A percentile compares a stretch with the other conserved stretches of the same genome.
phyloP scores from a whole-genome alignment of 139 green algal genomes.

The Pseudopediastrum boryanum region DNA sequence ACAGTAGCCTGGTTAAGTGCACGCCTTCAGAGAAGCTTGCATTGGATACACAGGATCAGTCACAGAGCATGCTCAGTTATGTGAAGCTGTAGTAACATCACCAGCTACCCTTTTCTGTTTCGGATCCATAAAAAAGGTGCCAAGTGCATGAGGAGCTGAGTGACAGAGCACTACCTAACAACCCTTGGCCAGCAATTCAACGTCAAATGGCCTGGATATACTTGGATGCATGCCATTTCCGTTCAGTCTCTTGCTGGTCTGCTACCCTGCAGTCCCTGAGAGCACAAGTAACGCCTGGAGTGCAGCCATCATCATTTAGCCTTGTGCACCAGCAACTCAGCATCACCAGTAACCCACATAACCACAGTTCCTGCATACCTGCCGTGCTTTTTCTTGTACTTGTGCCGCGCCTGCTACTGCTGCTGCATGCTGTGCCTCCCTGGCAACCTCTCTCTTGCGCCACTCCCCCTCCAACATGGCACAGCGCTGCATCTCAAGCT shows the following conservation, averaged over 20 bases:
- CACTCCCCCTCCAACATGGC: conserved; percentile 67
- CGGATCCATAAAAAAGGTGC: too few relatives aligned
- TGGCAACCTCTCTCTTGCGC: conserved; percentile 50
- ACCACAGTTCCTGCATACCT: not conserved
- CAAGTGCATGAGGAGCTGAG: too few relatives aligned
- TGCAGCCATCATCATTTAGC: not conserved
- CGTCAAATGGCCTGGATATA: too few relatives aligned
- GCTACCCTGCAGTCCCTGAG: too few relatives aligned
- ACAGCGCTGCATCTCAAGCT: conserved; percentile 66
- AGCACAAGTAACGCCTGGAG: too few relatives aligned
- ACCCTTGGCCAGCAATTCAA: too few relatives aligned
- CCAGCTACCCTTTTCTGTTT: too few relatives aligned
- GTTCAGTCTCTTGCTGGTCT: too few relatives aligned
- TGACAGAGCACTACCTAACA: too few relatives aligned
- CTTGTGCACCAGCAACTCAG: not conserved
- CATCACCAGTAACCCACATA: not conserved
- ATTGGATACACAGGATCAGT: not conserved
- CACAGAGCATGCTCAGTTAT: not conserved
- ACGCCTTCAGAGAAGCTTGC: not conserved
- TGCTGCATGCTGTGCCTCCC: conserved; percentile 56
- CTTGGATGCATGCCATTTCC: too few relatives aligned
- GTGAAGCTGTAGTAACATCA: too few relatives aligned
- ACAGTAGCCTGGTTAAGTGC: not conserved
- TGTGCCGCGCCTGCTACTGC: conserved; percentile 32
- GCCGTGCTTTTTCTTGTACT: not conserved